phyloP scores from a whole-genome alignment of 805 yeast species.

The Zygosaccharomyces kombuchaensis region DNA sequence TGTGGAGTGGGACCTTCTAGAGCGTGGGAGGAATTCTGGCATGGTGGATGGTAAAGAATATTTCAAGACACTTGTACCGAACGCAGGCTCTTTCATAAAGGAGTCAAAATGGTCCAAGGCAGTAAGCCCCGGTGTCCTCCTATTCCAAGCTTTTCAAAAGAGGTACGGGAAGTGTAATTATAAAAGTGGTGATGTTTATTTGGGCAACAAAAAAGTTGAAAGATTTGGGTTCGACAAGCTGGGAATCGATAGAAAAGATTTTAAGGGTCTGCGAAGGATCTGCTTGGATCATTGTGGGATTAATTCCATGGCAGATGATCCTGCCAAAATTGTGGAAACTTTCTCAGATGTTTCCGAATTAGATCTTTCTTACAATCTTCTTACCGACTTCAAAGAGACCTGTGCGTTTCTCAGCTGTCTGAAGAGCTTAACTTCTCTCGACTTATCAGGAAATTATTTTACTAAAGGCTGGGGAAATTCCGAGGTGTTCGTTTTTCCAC shows the following conservation, averaged over 20 bases:
- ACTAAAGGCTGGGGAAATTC: neutral
- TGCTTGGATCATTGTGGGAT: slow-evolving; percentile 47
- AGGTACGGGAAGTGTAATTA: slow-evolving; percentile 43
- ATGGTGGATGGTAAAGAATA: slow-evolving; percentile 47
- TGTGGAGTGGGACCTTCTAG: slow-evolving; percentile 77
- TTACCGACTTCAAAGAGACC: slow-evolving; percentile 41
- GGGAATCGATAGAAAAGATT: slow-evolving; percentile 44
- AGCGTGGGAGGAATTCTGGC: slow-evolving; percentile 74
- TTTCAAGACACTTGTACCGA: slow-evolving; percentile 38
- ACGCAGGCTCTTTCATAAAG: slow-evolving; percentile 27
- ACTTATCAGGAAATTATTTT: slow-evolving; percentile 49
- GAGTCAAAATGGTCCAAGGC: slow-evolving; percentile 25
- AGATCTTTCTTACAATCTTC: slow-evolving; percentile 59
- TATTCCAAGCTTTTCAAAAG: slow-evolving; percentile 47
- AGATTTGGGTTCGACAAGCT: slow-evolving; percentile 62
- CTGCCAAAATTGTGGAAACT: neutral
- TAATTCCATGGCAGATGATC: slow-evolving; percentile 2
- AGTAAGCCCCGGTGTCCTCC: slow-evolving; percentile 32
- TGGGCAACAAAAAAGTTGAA: slow-evolving; percentile 58
- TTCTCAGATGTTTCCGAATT: slow-evolving; percentile 36
- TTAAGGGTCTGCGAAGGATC: slow-evolving; percentile 42
- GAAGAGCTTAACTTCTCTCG: slow-evolving; percentile 39
- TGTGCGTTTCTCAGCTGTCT: slow-evolving; percentile 37
- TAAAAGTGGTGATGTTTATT: slow-evolving; percentile 34
- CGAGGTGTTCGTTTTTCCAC: slow-evolving; percentile 2